Evolutionary conservation across 108 stramenopile genomes (phyloP).

Genomic region (Nitzschia inconspicua): DNA sequence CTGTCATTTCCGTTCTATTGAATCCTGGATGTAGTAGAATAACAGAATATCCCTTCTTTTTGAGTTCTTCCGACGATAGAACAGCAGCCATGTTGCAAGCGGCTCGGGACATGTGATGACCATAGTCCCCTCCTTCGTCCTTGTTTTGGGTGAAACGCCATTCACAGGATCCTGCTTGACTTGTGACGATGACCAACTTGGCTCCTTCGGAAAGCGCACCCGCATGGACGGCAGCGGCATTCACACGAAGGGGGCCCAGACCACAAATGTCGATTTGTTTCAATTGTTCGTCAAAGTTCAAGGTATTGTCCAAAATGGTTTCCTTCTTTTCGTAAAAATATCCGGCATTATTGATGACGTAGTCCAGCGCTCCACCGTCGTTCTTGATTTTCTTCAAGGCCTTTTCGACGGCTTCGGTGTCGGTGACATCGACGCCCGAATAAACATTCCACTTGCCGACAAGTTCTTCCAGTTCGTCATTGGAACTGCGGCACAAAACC

Average conservation of each 20-base stretch:
- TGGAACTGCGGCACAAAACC: slow-evolving; percentile 58
- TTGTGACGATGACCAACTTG: slow-evolving; percentile 83
- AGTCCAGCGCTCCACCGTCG: slow-evolving; percentile 72
- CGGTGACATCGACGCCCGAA: slow-evolving; percentile 79
- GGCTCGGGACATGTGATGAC: slow-evolving; percentile 92
- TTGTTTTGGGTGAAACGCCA: slow-evolving; percentile 83
- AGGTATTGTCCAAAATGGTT: slow-evolving; percentile 54
- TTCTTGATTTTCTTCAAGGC: slow-evolving; percentile 58
- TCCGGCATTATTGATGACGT: slow-evolving; percentile 87
- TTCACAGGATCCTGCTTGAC: slow-evolving; percentile 84
- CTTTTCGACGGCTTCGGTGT: slow-evolving; percentile 65
- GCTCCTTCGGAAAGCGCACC: slow-evolving; percentile 69
- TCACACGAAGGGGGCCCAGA: slow-evolving; percentile 84
- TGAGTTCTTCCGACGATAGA: slow-evolving; percentile 79
- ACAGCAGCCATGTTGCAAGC: slow-evolving; percentile 88
- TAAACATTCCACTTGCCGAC: slow-evolving; percentile 74
- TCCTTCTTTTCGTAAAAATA: slow-evolving; percentile 84
- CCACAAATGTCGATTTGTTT: slow-evolving; percentile 90
- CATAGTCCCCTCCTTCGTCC: slow-evolving; percentile 79
- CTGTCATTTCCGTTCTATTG: slow-evolving; percentile 91
- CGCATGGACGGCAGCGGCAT: slow-evolving; percentile 57
- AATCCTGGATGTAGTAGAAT: slow-evolving; percentile 88
- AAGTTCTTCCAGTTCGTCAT: slow-evolving; percentile 51
- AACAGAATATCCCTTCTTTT: slow-evolving; percentile 72
- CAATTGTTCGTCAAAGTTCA: slow-evolving; percentile 87